phyloP scores from a whole-genome alignment of 2,329 filamentous ascomycete genomes.

The Ilyonectria mors-panacis region DNA sequence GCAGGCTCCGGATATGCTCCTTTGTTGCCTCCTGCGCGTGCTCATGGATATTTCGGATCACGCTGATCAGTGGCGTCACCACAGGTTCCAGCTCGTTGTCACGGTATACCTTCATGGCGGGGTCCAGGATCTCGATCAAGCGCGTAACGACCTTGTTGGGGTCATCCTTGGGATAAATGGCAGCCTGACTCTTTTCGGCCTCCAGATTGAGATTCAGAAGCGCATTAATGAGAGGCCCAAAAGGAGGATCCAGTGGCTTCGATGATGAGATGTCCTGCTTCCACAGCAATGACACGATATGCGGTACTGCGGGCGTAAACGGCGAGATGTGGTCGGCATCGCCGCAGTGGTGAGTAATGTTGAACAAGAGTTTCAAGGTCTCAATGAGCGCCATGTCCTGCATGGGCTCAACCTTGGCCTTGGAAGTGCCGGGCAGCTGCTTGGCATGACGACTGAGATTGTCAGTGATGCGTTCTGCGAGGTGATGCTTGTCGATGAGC shows the following conservation, averaged over 20 bases:
- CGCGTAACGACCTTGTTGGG: constrained; percentile 73
- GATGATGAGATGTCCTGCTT: constrained; percentile 68
- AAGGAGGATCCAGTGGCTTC: constrained; percentile 80
- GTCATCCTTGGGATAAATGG: constrained; percentile 77
- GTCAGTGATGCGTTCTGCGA: constrained; percentile 72
- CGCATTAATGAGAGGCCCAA: constrained; percentile 82
- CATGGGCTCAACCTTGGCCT: constrained; percentile 67
- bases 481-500: constrained; percentile 60
- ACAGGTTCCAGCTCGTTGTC: constrained; percentile 80
- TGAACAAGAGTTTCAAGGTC: constrained; percentile 90
- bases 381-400: constrained; percentile 86
- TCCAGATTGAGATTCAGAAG: constrained; percentile 84
- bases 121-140: constrained; percentile 79
- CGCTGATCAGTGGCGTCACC: constrained; percentile 80
- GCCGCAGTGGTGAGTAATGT: constrained; percentile 80
- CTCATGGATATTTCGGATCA: constrained; percentile 80
- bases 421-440: constrained; percentile 50
- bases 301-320: constrained; percentile 78
- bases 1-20: constrained; percentile 72
- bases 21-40: constrained; percentile 74
- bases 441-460: constrained; percentile 81
- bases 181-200: constrained; percentile 65
- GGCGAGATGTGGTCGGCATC: constrained; percentile 67
- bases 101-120: constrained; percentile 73
- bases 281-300: constrained; percentile 80